These are phyloP conservation scores for Yarrowia sp. DNA, from an alignment of 805 yeast species.

Conservation along the genomic window DNA sequence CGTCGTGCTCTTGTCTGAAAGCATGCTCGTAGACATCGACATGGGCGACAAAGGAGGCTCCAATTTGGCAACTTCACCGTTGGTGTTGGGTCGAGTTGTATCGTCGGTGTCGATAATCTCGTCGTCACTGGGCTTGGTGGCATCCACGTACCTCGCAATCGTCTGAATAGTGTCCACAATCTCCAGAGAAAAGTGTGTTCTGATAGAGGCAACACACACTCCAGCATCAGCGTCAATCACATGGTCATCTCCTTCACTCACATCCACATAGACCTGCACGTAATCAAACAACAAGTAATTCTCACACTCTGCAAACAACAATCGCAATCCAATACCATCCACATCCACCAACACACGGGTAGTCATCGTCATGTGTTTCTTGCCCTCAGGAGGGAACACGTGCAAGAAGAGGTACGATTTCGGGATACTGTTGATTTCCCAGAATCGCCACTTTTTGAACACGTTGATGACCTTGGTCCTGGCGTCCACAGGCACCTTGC, in stretches of 20 bases:
- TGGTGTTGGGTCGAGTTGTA: background rate
- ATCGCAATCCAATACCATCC: slow-evolving; percentile 48
- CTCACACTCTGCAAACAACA: slow-evolving; percentile 48
- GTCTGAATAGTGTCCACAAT: slow-evolving; percentile 14
- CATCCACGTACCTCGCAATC: slow-evolving; percentile 10
- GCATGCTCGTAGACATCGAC: background rate
- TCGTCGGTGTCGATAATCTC: background rate
- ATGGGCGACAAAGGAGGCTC: background rate
- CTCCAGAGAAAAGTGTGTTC: slow-evolving; percentile 21
- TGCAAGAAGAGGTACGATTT: slow-evolving; percentile 61
- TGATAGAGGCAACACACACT: slow-evolving; percentile 4
- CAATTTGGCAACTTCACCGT: background rate
- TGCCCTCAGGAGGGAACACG: slow-evolving; percentile 52
- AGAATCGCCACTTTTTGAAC: slow-evolving; percentile 83
- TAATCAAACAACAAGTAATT: slow-evolving; percentile 49
- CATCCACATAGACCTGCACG: slow-evolving; percentile 14
- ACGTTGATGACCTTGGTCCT: slow-evolving; percentile 60
- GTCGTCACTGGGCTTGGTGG: background rate
- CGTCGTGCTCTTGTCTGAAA: background rate
- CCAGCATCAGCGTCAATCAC: slow-evolving; percentile 26
- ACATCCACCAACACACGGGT: slow-evolving; percentile 42
- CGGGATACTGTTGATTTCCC: slow-evolving; percentile 81
- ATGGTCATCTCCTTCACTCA: slow-evolving; percentile 5
- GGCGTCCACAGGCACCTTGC: slow-evolving; percentile 62
- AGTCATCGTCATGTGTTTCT: slow-evolving; percentile 41